These are phyloP conservation scores for Pichia occidentalis DNA, from an alignment of 805 yeast genomes.

Conservation along the genomic window DNA sequence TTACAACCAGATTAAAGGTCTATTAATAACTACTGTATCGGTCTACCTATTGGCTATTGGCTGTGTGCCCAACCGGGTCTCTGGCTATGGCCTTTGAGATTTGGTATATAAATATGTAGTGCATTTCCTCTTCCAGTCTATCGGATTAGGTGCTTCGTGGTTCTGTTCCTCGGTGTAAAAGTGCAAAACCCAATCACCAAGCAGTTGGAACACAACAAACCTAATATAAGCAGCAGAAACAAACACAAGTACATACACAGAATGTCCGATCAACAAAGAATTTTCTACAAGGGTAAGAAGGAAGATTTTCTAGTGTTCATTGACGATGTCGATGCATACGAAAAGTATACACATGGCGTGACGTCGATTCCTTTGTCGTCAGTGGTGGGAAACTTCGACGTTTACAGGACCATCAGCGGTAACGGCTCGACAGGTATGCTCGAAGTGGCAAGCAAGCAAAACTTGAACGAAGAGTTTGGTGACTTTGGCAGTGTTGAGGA, in stretches of 20 bases:
- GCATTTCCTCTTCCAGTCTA: no score
- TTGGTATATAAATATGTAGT: no score
- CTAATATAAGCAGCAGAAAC: neutral
- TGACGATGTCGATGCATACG: conserved; percentile 44
- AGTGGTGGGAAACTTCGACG: conserved; percentile 56
- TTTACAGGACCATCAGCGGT: conserved; percentile 55
- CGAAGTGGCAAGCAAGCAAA: conserved; percentile 63
- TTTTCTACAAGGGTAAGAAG: conserved; percentile 58
- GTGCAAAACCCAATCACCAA: no score
- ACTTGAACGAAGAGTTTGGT: conserved; percentile 65
- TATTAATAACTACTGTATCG: no score
- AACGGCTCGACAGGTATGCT: conserved; percentile 65
- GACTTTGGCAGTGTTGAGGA: conserved; percentile 43
- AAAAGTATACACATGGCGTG: conserved; percentile 43
- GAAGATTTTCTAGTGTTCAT: conserved; percentile 62
- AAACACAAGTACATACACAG: no score
- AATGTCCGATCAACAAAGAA: conserved; percentile 37
- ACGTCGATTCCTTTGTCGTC: conserved; percentile 52
- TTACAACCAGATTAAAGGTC: no score
- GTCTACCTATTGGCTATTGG: no score
- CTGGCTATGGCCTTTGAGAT: no score
- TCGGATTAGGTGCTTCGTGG: no score
- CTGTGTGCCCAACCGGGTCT: no score
- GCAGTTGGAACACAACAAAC: no score
- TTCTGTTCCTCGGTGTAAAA: no score